Evolutionary conservation across 371 early-diverging fungal genomes (phyloP), one percentile per base, ranked within the genome.

Genomic region (Thermomucor indicae-seudaticae): DNA sequence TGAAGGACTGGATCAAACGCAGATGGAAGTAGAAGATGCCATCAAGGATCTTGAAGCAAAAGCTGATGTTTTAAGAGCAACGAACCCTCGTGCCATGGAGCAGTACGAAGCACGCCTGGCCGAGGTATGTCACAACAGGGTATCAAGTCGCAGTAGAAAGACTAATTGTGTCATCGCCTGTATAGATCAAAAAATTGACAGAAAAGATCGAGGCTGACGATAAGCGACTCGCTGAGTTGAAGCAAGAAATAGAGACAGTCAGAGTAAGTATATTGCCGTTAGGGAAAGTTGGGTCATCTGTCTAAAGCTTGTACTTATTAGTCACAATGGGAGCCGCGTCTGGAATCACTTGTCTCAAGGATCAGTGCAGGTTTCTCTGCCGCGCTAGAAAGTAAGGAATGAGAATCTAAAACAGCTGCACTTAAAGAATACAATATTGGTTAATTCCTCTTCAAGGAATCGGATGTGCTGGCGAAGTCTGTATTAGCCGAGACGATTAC

Each of bases 381-480:
- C 6, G 83, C 91, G n/a, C 89, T 97, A 58, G 72, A 84, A 41
- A 67, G 72, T 72, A 67, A 72, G 51, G 25, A n/a, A 32, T 32
- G 32, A 32, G 7, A 32, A 7, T 10, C 16, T 32, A 24, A 20
- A 51, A 0, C 14, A 42, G 12, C 16, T 22, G 17, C 17, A 11
- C 12, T 37, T 23, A 10, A 37, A 24, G 27, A 40, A 24, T n/a
- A 40, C 0, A 39, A 7, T 31, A 16, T 19, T 51, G 10, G 20
- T 7, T n/a, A 17, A 6, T 2, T 35, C 12, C 37, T 4, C 20
- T 27, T 8, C 39, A n/a, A 78, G 74, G 63, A 31, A 92, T 97
- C 58, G 88, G 85, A n/a, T 95, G 95, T 60, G 81, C 84, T 23
- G 97, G 97, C 27, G 94, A 95, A 67, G 86, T 96, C 3, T 50